These are phyloP conservation scores for Filosporella fistucella DNA, from an alignment of 495 filamentous ascomycete genomes.

Conservation along the genomic window DNA sequence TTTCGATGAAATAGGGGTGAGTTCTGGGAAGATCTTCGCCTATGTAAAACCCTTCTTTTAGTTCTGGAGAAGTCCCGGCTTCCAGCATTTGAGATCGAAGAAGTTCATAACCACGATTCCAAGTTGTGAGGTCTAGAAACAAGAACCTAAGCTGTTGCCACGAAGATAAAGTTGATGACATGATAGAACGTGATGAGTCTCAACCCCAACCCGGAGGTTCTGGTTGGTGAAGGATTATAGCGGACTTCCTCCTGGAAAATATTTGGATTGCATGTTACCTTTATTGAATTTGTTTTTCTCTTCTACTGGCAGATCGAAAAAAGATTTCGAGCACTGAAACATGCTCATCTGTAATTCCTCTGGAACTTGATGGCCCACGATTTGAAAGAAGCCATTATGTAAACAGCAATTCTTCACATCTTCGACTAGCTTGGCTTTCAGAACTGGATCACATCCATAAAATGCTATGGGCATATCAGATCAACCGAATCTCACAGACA, in stretches of 20 bases:
- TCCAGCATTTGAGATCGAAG: conserved; percentile 1
- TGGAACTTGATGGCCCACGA: neutral
- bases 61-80: neutral
- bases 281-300: neutral
- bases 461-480: neutral
- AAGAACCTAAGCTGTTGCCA: too few species aligned
- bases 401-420: neutral
- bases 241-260: too few species aligned
- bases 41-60: conserved; percentile 1
- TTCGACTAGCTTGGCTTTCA: neutral
- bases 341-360: neutral
- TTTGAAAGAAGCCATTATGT: neutral
- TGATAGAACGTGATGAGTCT: too few species aligned
- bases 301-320: neutral
- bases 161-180: too few species aligned
- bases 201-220: too few species aligned
- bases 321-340: neutral
- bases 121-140: neutral
- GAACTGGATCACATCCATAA: neutral
- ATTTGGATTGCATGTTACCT: too few species aligned
- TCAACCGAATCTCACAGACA: neutral
- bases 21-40: neutral
- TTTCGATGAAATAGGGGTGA: neutral
- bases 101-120: neutral
- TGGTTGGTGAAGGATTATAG: too few species aligned